These are phyloP conservation scores for Bjerkandera adusta DNA, from an alignment of 1,284 basidiomycete species.

Conservation along the genomic window DNA sequence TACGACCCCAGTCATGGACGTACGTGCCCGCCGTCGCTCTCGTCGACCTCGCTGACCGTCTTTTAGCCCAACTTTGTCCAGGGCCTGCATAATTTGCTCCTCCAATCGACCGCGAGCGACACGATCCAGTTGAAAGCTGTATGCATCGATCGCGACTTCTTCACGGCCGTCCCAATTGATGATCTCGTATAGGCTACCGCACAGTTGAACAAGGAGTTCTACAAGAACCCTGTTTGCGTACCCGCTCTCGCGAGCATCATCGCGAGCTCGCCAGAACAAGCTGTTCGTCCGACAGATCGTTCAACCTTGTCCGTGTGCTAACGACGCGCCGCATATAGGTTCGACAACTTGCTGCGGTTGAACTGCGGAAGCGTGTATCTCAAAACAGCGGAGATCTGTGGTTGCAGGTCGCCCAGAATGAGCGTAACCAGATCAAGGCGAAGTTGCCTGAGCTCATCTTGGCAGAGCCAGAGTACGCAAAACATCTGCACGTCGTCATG, in stretches of 20 bases:
- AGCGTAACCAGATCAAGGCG: conserved; percentile 84
- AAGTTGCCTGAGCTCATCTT: conserved; percentile 83
- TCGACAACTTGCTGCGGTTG: conserved; percentile 97
- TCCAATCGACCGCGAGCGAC: conserved; percentile 84
- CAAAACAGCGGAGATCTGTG: conserved; percentile 85
- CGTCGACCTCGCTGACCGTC: no score
- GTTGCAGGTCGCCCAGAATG: conserved; percentile 68
- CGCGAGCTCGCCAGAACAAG: conserved; percentile 76
- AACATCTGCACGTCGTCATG: not conserved
- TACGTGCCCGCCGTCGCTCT: no score
- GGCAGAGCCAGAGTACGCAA: conserved; percentile 72
- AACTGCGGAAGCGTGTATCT: conserved; percentile 90
- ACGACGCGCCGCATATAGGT: no score
- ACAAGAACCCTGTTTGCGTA: conserved; percentile 89
- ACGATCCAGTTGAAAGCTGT: conserved; percentile 87
- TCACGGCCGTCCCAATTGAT: conserved; percentile 2
- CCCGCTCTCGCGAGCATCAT: conserved; percentile 90
- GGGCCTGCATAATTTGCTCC: conserved; percentile 80
- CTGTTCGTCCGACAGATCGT: conserved; percentile 54
- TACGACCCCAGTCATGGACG: conserved; percentile 27
- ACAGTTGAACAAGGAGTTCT: conserved; percentile 87
- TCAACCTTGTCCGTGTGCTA: no score
- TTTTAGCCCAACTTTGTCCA: conserved; percentile 67
- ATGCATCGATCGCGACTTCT: conserved; percentile 30
- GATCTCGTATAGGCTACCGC: conserved; percentile 74